Conservation (phyloP, 768 basidiomycete species). For the Lyophyllum shimeji region DNA sequence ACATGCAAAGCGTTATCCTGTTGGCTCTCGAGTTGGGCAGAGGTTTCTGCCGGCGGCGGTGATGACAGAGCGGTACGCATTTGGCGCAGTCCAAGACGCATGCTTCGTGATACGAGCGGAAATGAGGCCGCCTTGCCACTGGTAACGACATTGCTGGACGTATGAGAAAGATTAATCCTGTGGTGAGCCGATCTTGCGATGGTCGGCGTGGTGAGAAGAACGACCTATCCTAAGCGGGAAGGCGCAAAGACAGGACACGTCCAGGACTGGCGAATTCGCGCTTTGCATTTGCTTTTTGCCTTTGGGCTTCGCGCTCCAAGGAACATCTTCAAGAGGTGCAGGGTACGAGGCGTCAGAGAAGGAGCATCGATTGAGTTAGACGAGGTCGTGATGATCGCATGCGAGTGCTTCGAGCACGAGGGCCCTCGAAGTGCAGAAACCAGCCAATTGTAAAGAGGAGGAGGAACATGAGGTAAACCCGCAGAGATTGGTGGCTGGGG, state of each 20-base stretch:
- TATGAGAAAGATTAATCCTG: background rate
- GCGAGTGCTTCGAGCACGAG: background rate
- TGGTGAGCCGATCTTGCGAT: background rate
- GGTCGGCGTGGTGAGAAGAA: background rate
- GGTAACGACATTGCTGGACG: background rate
- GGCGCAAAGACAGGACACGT: slow-evolving; percentile 1
- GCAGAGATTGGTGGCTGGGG: background rate
- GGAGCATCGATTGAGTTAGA: background rate
- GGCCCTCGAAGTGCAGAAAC: background rate
- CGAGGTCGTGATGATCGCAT: slow-evolving; percentile 11
- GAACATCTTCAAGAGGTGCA: no score
- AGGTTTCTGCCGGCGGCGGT: background rate
- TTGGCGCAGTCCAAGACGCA: background rate
- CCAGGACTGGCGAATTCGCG: background rate
- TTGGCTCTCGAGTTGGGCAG: background rate
- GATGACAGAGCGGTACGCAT: background rate
- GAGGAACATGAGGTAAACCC: background rate
- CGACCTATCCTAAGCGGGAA: background rate
- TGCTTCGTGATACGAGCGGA: background rate
- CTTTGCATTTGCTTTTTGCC: slow-evolving; percentile 2
- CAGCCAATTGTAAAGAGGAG: background rate
- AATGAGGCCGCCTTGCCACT: background rate
- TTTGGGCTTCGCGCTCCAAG: background rate
- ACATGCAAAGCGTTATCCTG: background rate
- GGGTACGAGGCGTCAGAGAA: slow-evolving; percentile 7